Conservation (phyloP, 768 basidiomycete species). For the Pulveroboletus sp. region DNA sequence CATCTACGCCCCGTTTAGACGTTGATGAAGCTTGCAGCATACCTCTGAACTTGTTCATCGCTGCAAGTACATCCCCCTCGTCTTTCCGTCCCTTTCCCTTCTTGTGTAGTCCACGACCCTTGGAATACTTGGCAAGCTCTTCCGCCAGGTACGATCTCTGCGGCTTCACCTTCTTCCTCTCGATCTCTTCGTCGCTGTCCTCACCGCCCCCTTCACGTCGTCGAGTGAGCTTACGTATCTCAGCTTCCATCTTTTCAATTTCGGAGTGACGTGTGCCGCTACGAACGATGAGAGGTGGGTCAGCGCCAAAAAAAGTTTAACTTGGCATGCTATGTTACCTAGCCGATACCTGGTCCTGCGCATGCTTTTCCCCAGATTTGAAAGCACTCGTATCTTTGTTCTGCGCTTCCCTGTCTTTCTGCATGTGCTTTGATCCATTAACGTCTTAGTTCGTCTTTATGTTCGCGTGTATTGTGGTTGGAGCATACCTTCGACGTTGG, state of each 20-base stretch:
- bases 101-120: slow-evolving; percentile 53
- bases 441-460: not conserved
- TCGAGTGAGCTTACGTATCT: slow-evolving; percentile 73
- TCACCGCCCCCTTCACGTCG: slow-evolving; percentile 45
- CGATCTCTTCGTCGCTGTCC: slow-evolving; percentile 61
- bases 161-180: slow-evolving; percentile 53
- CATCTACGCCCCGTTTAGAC: slow-evolving; percentile 27
- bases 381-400: slow-evolving; percentile 46
- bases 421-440: not conserved
- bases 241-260: slow-evolving; percentile 84
- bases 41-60: slow-evolving; percentile 64
- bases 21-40: slow-evolving; percentile 50
- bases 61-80: slow-evolving; percentile 66
- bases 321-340: slow-evolving; percentile 38
- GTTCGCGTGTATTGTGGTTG: not conserved
- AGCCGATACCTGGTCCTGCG: slow-evolving; percentile 58
- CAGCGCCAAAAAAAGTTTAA: not conserved
- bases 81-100: slow-evolving; percentile 60
- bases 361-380: slow-evolving; percentile 73
- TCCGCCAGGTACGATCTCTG: slow-evolving; percentile 68
- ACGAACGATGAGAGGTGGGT: not conserved
- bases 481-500: slow-evolving; percentile 17
- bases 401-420: slow-evolving; percentile 16
- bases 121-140: slow-evolving; percentile 77
- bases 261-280: slow-evolving; percentile 67